Evolutionary conservation across 768 basidiomycete genomes (phyloP), one percentile per base, ranked within the genome.

Genomic region (Mycena filopes): DNA sequence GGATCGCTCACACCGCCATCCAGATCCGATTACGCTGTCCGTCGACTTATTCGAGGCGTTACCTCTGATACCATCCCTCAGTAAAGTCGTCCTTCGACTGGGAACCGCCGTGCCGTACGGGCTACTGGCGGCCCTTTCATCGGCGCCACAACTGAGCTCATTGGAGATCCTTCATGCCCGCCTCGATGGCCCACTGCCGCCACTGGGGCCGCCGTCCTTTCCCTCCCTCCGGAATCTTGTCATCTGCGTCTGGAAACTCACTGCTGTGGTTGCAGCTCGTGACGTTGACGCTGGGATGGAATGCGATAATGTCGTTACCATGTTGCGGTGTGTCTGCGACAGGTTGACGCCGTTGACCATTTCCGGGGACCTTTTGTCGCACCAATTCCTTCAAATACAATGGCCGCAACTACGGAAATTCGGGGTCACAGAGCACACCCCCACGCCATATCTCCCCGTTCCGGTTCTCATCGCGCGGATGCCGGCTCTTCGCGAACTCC

Each of bases 351-450:
- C 38, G 18, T 23, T 60, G 15, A 36, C 23, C 38, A 50, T 60
- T 23, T 60, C 58, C 13, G 40, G 58, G n/a, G 48, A 60, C 15
- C 29, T 50, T 36, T 0, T 60, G 12, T 29, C 26, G 3, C 1
- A 16, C 23, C 23, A 18, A 20, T 50, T 59, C 16, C 57, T 43
- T 18, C 0, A 18, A 0, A 15, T 60, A 8, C 1, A 29, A 1
- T 60, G 58, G 58, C 48, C 58, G 26, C 18, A 2, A 29, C 58
- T 60, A 12, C 48, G 38, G 6, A 8, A 25, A n/a, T 60, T 60
- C 20, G 4, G 26, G 25, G 23, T 55, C 38, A 55, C 40, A 7
- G 54, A 55, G 21, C 54, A 55, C 54, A 55, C 40, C 2, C 33
- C 58, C 4, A 60, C 58, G 23, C 58, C 58, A 15, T 50, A 41